phyloP scores from a whole-genome alignment of 192 early-diverging fungal genomes.

The Gonapodya prolifera region DNA sequence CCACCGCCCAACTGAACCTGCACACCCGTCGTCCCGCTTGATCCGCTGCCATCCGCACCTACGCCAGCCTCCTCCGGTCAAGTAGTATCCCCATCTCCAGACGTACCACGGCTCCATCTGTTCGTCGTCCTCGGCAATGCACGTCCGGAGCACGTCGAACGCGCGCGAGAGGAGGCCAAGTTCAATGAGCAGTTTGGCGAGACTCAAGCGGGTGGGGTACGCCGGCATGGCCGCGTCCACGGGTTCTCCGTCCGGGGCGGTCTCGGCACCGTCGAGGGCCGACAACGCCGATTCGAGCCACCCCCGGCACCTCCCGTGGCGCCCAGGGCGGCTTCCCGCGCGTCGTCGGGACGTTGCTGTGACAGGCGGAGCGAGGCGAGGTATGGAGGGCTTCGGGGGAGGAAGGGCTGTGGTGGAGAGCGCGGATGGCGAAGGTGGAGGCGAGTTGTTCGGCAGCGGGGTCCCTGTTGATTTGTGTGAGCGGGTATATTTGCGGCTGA shows the following conservation, averaged over 20 bases:
- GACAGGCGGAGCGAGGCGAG: constrained; percentile 81
- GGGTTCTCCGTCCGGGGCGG: constrained; percentile 1
- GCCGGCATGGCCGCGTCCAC: constrained; percentile 51
- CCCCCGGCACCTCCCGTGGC: constrained; percentile 41
- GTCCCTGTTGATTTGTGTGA: constrained; percentile 52
- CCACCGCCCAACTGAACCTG: too few species aligned
- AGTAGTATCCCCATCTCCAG: constrained; percentile 85
- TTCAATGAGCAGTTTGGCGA: constrained; percentile 79
- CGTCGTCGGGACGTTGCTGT: constrained; percentile 70
- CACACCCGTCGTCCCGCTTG: neutral
- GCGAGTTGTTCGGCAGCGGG: constrained; percentile 77
- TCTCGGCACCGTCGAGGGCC: constrained; percentile 15
- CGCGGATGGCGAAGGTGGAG: constrained; percentile 56
- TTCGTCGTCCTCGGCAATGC: constrained; percentile 86
- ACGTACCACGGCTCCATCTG: constrained; percentile 89
- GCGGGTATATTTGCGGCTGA: constrained; percentile 1
- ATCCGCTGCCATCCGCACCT: constrained; percentile 14
- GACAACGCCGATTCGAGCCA: constrained; percentile 56
- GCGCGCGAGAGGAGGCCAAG: constrained; percentile 65
- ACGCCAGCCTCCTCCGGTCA: constrained; percentile 35
- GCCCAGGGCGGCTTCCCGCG: constrained; percentile 46
- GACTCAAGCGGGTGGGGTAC: constrained; percentile 70
- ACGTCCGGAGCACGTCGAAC: constrained; percentile 59
- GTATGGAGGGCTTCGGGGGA: constrained; percentile 80
- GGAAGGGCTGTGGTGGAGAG: constrained; percentile 48